These are phyloP conservation scores for Schoenoplectus tabernaemontani DNA, from an alignment of 202 grass and related monocot genomes.

Conservation along the genomic window DNA sequence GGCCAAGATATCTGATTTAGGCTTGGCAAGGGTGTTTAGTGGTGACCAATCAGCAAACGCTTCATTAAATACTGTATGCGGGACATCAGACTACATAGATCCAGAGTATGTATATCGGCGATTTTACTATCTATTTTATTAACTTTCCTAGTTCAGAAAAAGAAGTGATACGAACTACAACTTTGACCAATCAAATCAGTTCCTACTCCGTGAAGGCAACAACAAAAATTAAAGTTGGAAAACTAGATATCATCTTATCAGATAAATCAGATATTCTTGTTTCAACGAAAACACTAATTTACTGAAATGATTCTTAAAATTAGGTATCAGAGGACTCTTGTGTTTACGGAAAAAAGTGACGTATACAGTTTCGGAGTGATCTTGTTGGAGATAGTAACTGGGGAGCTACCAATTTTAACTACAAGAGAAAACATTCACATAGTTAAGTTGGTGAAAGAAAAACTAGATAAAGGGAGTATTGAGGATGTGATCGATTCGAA, in stretches of 20 bases:
- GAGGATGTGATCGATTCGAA: constrained; percentile 3
- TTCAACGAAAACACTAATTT: not conserved
- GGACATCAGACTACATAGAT: constrained; percentile 39
- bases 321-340: not conserved
- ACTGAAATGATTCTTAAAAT: not conserved
- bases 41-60: not conserved
- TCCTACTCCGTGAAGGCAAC: no score
- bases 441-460: not conserved
- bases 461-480: not conserved
- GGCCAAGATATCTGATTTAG: constrained; percentile 47
- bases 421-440: not conserved
- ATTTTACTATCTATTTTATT: not conserved
- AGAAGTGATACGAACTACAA: not conserved
- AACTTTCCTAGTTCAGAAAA: not conserved
- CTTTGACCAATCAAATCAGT: not conserved
- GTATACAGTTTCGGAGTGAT: constrained; percentile 36
- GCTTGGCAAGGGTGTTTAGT: constrained; percentile 26
- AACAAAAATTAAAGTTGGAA: no score
- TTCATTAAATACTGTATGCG: constrained; percentile 15
- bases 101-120: constrained; percentile 30
- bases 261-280: not conserved
- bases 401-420: constrained; percentile 1
- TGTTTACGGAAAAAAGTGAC: constrained; percentile 19
- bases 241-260: not conserved
- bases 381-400: constrained; percentile 32